Evolutionary conservation across 176 grass and related monocot genomes (phyloP).

Genomic region (Bonia amplexicaulis): DNA sequence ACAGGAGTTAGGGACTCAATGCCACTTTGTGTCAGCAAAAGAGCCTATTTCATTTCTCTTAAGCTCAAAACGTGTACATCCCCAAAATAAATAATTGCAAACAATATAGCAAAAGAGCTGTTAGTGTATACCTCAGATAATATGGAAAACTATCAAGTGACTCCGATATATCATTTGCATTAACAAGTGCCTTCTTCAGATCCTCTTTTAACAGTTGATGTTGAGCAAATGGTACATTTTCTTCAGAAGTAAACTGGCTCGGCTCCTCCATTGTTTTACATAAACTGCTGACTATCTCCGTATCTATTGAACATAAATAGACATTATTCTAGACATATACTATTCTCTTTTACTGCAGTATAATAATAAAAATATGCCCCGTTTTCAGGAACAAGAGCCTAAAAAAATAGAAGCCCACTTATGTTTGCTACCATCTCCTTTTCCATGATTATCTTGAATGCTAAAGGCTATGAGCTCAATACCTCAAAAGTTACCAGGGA

Average conservation of each 20-base stretch:
- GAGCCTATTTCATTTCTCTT: not conserved
- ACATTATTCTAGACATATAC: not conserved
- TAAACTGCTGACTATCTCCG: conserved; percentile 55
- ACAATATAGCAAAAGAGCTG: not conserved
- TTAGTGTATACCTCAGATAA: conserved; percentile 72
- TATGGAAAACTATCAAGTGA: conserved; percentile 88
- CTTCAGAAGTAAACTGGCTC: conserved; percentile 34
- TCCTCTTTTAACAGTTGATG: conserved; percentile 66
- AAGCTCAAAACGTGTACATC: not conserved
- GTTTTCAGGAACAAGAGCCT: not conserved
- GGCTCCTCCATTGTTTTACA: conserved; percentile 66
- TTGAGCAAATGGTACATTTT: conserved; percentile 34
- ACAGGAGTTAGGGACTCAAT: not conserved
- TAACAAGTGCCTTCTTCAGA: conserved; percentile 65
- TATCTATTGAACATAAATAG: conserved; percentile 48
- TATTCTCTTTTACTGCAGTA: not conserved
- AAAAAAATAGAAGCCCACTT: not conserved
- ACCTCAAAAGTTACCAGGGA: conserved; percentile 13
- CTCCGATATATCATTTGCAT: conserved; percentile 57
- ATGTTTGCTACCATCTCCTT: not conserved
- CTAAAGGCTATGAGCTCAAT: not conserved
- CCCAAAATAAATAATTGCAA: not conserved
- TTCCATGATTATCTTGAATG: not conserved
- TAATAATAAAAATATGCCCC: not conserved
- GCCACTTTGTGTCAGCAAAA: not conserved